phyloP scores from a whole-genome alignment of 75 land plant species.

The Gnetum montanum region DNA sequence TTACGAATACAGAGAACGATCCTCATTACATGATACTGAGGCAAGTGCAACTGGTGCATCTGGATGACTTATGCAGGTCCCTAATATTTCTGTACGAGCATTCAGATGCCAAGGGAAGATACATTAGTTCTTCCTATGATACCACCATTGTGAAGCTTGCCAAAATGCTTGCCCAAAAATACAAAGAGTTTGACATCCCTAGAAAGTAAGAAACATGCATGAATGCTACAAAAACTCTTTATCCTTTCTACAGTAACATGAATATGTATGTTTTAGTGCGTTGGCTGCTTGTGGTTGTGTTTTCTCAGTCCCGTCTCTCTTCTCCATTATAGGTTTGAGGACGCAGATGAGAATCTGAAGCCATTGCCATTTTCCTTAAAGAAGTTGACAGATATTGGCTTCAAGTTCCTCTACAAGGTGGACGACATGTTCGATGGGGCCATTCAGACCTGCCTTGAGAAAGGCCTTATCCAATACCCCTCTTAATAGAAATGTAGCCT shows the following conservation, averaged over 20 bases:
- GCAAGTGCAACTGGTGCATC: constrained; percentile 45
- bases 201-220: neutral
- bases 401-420: constrained; percentile 21
- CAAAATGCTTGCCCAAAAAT: constrained; percentile 19
- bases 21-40: neutral
- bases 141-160: constrained; percentile 46
- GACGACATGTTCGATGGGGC: constrained; percentile 24
- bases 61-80: constrained; percentile 60
- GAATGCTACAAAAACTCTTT: too few species aligned
- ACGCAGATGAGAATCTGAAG: neutral
- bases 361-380: constrained; percentile 3
- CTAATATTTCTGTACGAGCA: constrained; percentile 55
- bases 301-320: too few species aligned
- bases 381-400: constrained; percentile 25
- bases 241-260: neutral
- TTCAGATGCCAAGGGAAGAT: constrained; percentile 65
- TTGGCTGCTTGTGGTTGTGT: too few species aligned
- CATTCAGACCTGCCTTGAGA: constrained; percentile 17
- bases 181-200: constrained; percentile 9
- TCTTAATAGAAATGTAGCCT: too few species aligned
- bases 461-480: too few species aligned
- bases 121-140: constrained; percentile 64
- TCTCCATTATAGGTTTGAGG: constrained; percentile 6
- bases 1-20: neutral
- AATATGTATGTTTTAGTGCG: neutral